phyloP scores from a whole-genome alignment of 1,284 basidiomycete genomes.

The Gomphus bonarii region DNA sequence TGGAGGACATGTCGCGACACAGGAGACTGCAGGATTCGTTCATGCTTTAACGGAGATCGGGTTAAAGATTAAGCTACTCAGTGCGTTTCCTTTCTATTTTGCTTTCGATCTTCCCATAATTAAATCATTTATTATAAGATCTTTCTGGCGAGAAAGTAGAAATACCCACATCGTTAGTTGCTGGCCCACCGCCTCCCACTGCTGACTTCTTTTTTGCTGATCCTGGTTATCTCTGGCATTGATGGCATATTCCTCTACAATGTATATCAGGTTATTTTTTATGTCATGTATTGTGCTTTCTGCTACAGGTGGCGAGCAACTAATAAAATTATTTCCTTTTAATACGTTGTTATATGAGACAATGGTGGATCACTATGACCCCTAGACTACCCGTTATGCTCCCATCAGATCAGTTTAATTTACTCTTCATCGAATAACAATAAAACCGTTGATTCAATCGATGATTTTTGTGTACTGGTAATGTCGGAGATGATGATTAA shows the following conservation, averaged over 20 bases:
- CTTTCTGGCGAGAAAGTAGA: conserved; percentile 88
- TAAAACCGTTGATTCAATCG: too few species aligned
- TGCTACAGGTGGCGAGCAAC: not conserved
- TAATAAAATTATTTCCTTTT: too few species aligned
- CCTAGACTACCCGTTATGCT: too few species aligned
- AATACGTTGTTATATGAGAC: too few species aligned
- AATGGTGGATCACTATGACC: too few species aligned
- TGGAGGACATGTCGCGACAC: conserved; percentile 71
- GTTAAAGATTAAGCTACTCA: conserved; percentile 85
- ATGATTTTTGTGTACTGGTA: too few species aligned
- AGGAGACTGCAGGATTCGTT: conserved; percentile 80
- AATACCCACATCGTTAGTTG: conserved; percentile 66
- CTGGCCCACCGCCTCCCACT: conserved; percentile 65
- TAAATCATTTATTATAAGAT: conserved; percentile 36
- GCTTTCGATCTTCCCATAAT: not conserved
- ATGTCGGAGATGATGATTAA: too few species aligned
- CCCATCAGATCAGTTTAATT: too few species aligned
- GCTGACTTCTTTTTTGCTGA: conserved; percentile 86
- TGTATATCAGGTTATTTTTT: not conserved
- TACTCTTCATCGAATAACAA: too few species aligned
- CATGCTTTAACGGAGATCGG: conserved; percentile 87
- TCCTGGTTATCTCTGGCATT: conserved; percentile 25
- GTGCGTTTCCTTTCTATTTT: conserved; percentile 33
- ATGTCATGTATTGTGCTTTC: not conserved
- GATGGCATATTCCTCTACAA: not conserved